A percentile compares a stretch with the other conserved stretches of the same genome.
Evolutionary conservation across 306 rosid species (phyloP).

Genomic region (Gynostemma pentaphyllum): DNA sequence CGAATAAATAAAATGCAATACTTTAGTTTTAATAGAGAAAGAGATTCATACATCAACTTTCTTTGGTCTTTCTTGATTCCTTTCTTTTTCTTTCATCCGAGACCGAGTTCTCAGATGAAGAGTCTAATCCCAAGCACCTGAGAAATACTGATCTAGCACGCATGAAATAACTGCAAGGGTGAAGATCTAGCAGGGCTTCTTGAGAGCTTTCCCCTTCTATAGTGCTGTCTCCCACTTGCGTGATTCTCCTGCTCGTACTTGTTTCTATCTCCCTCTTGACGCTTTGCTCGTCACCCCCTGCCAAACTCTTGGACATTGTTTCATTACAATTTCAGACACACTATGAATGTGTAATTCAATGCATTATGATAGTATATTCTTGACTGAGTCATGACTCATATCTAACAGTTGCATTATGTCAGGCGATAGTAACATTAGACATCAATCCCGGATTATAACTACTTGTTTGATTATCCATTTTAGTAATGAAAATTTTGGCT

Average conservation of each 20-base stretch:
- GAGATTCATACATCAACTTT: constrained; percentile 19
- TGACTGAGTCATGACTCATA: background rate
- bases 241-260: constrained; percentile 32
- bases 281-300: constrained; percentile 33
- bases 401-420: no score
- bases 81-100: constrained; percentile 29
- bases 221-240: constrained; percentile 28
- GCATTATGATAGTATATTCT: background rate
- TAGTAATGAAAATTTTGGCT: no score
- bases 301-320: background rate
- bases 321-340: constrained; percentile 2
- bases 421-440: no score
- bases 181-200: constrained; percentile 17
- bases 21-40: background rate
- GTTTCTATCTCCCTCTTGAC: constrained; percentile 36
- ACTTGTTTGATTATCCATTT: no score
- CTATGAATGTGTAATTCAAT: background rate
- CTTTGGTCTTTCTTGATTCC: constrained; percentile 15
- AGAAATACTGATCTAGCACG: constrained; percentile 64
- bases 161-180: constrained; percentile 59
- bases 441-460: no score
- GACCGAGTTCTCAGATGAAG: constrained; percentile 28
- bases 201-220: constrained; percentile 29
- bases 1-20: background rate
- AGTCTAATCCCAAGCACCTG: constrained; percentile 71